Evolutionary conservation across 441 rosid genomes (phyloP), one percentile per base, ranked within the genome.

Genomic region (Euphorbia celastroides): DNA sequence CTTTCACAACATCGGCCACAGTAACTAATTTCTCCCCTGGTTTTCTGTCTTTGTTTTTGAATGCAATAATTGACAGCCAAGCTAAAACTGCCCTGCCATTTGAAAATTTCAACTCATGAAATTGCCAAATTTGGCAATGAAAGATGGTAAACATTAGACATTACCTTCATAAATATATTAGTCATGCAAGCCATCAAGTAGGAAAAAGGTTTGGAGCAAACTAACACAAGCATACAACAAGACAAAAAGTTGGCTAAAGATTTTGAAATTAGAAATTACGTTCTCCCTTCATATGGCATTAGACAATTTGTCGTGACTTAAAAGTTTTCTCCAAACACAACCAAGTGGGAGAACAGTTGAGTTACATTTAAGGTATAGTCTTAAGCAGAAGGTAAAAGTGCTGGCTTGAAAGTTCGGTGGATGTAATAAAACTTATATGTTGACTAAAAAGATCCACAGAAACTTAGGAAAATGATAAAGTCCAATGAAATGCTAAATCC

Each of bases 1-100:
- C 92, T 78, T 86, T 86, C 77, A 84, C 93, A 73, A 94, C 83
- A 77, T 88, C 94, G 65, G 97, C 75, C 64, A 89, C 94, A 72
- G 92, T 85, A 41, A 86, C 72, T 73, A 94, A 79, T 73, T 83
- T 84, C 62, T 89, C 96, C 75, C 88, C 97, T 10, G 83, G 81
- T 79, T 86, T 82, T 77, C 77, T 88, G 80, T 87, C 94, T 76
- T 84, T 88, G 85, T 91, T 91, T 79, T 69, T 81, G 78, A 83
- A 72, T 19, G 97, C 97, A 61, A 94, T 77, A 69, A 91, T 89
- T 10, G 99, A 89, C 70, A 94, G 96, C 97, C 97, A 94, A 48
- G 99, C 97, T 70, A 94, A 79, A 32, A 92, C 94, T 77, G 97
- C 96, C 99, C 97, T 89, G 84, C 66, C 54, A 81, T 62, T 70